Conservation (phyloP, 78 protist species). For the Emiliania huxleyi region DNA sequence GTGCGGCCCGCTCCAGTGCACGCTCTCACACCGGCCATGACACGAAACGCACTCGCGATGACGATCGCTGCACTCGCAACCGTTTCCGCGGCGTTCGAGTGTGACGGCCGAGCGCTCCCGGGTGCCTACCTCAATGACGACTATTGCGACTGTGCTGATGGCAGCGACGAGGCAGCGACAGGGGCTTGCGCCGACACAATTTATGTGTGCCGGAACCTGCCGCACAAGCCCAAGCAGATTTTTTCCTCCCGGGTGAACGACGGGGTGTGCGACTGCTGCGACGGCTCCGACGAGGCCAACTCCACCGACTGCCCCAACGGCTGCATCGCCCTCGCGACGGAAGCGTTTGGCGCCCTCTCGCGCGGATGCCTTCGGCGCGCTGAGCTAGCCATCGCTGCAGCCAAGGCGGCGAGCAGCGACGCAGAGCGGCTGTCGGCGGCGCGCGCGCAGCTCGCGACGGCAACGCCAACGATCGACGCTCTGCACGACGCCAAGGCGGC, state of each 20-base stretch:
- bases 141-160: slow-evolving; percentile 56
- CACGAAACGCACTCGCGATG: no score
- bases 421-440: neutral
- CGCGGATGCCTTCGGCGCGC: neutral
- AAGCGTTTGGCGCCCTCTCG: neutral
- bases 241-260: slow-evolving; percentile 2
- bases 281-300: slow-evolving; percentile 26
- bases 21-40: no score
- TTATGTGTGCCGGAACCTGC: slow-evolving; percentile 30
- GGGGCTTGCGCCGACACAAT: slow-evolving; percentile 11
- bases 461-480: neutral
- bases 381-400: neutral
- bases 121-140: slow-evolving; percentile 6
- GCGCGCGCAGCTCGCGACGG: neutral
- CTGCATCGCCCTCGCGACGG: neutral
- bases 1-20: no score
- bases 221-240: neutral
- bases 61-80: no score
- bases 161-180: slow-evolving; percentile 49
- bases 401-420: neutral
- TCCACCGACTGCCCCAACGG: neutral
- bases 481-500: neutral
- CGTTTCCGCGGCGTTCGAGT: neutral
- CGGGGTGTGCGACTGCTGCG: slow-evolving; percentile 45
- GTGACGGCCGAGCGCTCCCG: neutral